Percentiles rank a stretch among this genome's conserved stretches.
These are phyloP conservation scores for Camelina neglecta DNA, from an alignment of 345 rosid species.

Conservation along the genomic window DNA sequence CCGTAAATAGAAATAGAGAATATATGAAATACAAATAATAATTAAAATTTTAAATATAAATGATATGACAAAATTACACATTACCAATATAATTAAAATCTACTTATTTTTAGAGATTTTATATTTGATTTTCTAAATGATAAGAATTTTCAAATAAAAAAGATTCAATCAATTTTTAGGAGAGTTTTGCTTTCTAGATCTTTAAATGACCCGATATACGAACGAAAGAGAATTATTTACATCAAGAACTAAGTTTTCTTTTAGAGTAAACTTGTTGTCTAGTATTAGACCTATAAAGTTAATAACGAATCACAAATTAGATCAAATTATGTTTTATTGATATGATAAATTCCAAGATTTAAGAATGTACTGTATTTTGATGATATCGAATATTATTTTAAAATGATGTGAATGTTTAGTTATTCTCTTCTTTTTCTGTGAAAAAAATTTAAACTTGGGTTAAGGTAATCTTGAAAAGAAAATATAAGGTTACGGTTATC, in stretches of 20 bases:
- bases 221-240: too few species aligned
- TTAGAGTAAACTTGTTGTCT: too few species aligned
- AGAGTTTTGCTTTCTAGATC: neutral
- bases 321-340: neutral
- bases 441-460: conserved; percentile 1
- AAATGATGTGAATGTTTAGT: neutral
- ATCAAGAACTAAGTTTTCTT: too few species aligned
- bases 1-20: neutral
- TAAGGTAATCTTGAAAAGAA: neutral
- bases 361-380: neutral
- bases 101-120: neutral
- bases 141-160: neutral
- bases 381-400: neutral
- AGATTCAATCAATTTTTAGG: neutral
- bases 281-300: neutral
- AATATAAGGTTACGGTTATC: neutral
- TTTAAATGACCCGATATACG: neutral
- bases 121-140: neutral
- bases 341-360: neutral
- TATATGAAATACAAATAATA: neutral
- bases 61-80: neutral
- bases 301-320: neutral
- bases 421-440: neutral
- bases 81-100: neutral
- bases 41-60: neutral